These are phyloP conservation scores for Graphilbum ipis-grandicollis DNA, from an alignment of 2,329 filamentous ascomycete species.

Conservation along the genomic window DNA sequence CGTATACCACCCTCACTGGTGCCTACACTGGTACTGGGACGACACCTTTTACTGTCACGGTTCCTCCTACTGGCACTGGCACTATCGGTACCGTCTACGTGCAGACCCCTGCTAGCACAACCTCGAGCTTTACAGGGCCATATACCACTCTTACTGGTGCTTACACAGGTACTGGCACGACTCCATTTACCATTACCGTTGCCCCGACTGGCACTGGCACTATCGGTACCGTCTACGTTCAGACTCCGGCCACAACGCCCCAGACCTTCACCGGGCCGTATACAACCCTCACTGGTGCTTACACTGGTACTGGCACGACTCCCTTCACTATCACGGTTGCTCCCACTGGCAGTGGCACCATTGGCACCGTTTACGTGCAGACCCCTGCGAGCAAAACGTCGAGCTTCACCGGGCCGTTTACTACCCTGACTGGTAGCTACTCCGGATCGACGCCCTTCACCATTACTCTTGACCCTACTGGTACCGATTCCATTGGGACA, in stretches of 20 bases:
- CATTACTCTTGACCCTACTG: no score
- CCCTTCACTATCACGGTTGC: not conserved
- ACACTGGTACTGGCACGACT: not conserved
- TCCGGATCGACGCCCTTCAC: no score
- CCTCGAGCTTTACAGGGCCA: no score
- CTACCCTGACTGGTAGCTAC: no score
- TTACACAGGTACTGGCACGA: not conserved
- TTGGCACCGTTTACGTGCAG: constrained; percentile 4
- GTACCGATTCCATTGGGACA: constrained; percentile 2
- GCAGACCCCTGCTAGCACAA: no score
- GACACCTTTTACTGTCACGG: not conserved
- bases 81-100: constrained; percentile 4
- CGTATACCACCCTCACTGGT: constrained; percentile 1
- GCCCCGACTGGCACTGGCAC: not conserved
- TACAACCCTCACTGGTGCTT: not conserved
- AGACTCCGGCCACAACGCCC: no score
- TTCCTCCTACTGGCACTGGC: not conserved
- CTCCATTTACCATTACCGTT: not conserved
- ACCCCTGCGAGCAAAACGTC: no score
- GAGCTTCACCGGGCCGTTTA: no score
- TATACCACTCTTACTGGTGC: constrained; percentile 1
- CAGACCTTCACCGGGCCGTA: no score
- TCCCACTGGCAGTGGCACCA: not conserved
- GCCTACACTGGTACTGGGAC: not conserved
- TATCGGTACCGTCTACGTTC: constrained; percentile 3